Percentiles rank a stretch among this genome's conserved stretches.
phyloP scores from a whole-genome alignment of 169 alveolate genomes.

The Cryptosporidium xiaoi region DNA sequence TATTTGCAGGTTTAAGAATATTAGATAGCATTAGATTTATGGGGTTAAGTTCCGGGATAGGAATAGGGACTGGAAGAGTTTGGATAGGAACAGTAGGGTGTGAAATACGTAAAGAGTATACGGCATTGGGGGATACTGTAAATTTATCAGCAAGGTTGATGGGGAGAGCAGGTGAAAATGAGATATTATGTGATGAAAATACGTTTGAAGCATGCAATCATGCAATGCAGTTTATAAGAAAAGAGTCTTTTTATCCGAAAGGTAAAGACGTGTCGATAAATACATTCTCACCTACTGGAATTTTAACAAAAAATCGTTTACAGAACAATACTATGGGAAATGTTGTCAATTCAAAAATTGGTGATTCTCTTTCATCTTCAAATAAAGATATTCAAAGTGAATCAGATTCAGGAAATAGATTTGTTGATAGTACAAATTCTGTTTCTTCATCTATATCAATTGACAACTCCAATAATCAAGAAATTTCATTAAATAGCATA shows the following conservation, averaged over 20 bases:
- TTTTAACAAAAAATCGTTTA: constrained; percentile 75
- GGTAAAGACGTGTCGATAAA: constrained; percentile 81
- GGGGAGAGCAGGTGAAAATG: constrained; percentile 81
- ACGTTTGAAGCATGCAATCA: constrained; percentile 80
- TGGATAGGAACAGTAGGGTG: constrained; percentile 89
- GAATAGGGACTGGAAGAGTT: constrained; percentile 84
- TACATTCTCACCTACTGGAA: constrained; percentile 86
- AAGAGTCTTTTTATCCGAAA: constrained; percentile 82
- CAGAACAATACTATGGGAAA: constrained; percentile 24
- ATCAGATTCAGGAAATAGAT: neutral
- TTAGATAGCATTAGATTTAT: constrained; percentile 79
- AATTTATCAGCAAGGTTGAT: constrained; percentile 84
- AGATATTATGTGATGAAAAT: constrained; percentile 77
- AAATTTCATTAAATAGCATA: neutral
- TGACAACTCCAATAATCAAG: constrained; percentile 13
- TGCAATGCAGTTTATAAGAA: constrained; percentile 79
- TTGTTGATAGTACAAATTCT: constrained; percentile 14
- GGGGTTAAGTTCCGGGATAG: constrained; percentile 83
- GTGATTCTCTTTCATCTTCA: neutral
- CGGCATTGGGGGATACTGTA: constrained; percentile 86
- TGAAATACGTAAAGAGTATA: constrained; percentile 84
- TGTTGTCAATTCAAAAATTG: neutral
- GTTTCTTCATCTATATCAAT: constrained; percentile 3
- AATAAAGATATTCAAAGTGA: neutral
- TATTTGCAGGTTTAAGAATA: constrained; percentile 81